Evolutionary conservation across 2,329 filamentous ascomycete genomes (phyloP).

Genomic region (Chrysosporium queenslandicum): DNA sequence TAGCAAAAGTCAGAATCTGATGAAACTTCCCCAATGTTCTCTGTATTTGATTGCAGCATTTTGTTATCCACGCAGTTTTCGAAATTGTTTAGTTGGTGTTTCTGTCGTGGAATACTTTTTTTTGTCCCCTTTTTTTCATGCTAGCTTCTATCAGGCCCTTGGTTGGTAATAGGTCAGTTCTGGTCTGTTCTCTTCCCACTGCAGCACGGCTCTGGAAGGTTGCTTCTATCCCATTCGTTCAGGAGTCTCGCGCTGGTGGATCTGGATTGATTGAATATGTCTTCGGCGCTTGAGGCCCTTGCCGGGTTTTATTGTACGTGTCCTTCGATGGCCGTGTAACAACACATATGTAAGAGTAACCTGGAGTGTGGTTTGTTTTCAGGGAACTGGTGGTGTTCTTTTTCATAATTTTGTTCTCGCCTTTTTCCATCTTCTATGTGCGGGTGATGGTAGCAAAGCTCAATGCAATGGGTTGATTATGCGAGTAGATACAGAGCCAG

Average conservation of each 20-base stretch:
- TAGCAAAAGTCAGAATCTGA: background rate
- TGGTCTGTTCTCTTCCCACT: background rate
- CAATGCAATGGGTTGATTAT: background rate
- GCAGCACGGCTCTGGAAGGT: too few species aligned
- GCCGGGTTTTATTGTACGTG: background rate
- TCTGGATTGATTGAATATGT: background rate
- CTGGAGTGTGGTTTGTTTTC: background rate
- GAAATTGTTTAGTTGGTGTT: background rate
- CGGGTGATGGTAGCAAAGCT: background rate
- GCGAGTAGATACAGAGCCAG: too few species aligned
- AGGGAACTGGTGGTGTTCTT: background rate
- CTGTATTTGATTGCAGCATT: too few species aligned
- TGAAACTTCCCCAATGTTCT: background rate
- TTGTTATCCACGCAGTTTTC: too few species aligned
- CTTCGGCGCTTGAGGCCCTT: background rate
- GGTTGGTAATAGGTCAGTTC: background rate
- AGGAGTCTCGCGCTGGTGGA: background rate
- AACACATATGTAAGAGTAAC: background rate
- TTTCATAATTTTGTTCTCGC: background rate
- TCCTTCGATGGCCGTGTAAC: background rate
- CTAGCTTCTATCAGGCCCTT: too few species aligned
- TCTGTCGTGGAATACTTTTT: background rate
- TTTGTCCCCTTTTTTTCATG: background rate
- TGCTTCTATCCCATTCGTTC: too few species aligned
- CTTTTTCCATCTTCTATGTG: background rate